Conservation (phyloP, 306 rosid genomes). For the Acmispon strigosus region DNA sequence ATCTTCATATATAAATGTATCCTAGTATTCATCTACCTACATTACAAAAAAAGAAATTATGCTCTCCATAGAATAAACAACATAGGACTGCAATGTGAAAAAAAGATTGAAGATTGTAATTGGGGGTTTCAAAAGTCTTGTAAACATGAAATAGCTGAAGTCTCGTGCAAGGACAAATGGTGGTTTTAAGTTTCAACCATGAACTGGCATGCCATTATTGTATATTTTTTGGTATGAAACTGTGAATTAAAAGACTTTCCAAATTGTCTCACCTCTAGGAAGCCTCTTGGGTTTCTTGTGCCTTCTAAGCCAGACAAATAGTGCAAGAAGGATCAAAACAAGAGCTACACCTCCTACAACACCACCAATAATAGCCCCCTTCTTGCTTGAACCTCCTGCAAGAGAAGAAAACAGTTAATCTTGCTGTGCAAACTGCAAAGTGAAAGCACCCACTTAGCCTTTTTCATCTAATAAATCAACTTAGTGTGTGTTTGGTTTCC, state of each 20-base stretch:
- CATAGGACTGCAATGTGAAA: background rate
- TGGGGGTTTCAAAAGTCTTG: background rate
- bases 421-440: background rate
- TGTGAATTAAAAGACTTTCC: background rate
- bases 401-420: background rate
- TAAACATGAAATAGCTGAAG: background rate
- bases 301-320: slow-evolving; percentile 26
- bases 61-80: background rate
- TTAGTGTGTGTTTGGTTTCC: no score
- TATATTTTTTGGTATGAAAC: slow-evolving; percentile 5
- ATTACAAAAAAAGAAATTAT: background rate
- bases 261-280: slow-evolving; percentile 44
- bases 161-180: no score
- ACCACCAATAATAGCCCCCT: slow-evolving; percentile 56
- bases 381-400: slow-evolving; percentile 40
- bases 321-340: slow-evolving; percentile 36
- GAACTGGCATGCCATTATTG: background rate
- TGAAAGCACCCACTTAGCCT: background rate
- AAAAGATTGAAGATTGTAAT: background rate
- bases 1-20: background rate
- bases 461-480: background rate
- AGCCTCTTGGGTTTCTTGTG: slow-evolving; percentile 28
- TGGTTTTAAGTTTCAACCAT: background rate
- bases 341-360: slow-evolving; percentile 54
- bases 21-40: background rate